Evolutionary conservation across 306 rosid genomes (phyloP).

Genomic region (Pyrus pyrifolia): DNA sequence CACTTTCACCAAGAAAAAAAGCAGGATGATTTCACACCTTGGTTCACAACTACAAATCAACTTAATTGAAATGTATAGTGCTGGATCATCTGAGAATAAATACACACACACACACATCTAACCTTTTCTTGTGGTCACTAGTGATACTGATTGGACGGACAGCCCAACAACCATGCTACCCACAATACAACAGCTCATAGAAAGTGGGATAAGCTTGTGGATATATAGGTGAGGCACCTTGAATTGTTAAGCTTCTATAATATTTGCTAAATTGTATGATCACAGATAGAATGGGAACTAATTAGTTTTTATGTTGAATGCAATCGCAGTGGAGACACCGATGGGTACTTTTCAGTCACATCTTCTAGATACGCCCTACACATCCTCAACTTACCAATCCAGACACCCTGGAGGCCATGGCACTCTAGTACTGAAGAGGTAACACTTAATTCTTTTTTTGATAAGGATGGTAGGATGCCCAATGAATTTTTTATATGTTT

Average conservation of each 20-base stretch:
- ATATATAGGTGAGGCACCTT: conserved; percentile 11
- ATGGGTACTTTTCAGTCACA: conserved; percentile 47
- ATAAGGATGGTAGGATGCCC: too few relatives aligned
- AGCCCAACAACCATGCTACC: conserved; percentile 18
- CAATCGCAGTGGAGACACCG: conserved; percentile 49
- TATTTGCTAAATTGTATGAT: too few relatives aligned
- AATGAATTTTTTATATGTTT: too few relatives aligned
- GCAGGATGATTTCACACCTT: too few relatives aligned
- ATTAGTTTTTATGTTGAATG: not conserved
- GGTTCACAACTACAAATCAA: too few relatives aligned
- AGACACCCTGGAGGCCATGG: conserved; percentile 53
- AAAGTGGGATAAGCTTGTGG: conserved; percentile 19
- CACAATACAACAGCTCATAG: conserved; percentile 7
- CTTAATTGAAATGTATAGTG: too few relatives aligned
- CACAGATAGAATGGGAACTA: not conserved
- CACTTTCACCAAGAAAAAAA: too few relatives aligned
- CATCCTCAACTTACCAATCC: conserved; percentile 24
- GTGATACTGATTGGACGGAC: conserved; percentile 22
- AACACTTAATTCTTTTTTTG: not conserved
- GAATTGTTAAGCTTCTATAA: not conserved
- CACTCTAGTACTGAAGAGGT: conserved; percentile 33
- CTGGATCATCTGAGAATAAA: too few relatives aligned
- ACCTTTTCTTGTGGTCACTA: not conserved
- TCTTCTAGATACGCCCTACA: conserved; percentile 45
- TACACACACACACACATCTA: too few relatives aligned